Percentiles rank a stretch among this genome's conserved stretches.
Evolutionary conservation across 73 alveolate genomes (phyloP).

Genomic region (Tetrahymena elliotti): DNA sequence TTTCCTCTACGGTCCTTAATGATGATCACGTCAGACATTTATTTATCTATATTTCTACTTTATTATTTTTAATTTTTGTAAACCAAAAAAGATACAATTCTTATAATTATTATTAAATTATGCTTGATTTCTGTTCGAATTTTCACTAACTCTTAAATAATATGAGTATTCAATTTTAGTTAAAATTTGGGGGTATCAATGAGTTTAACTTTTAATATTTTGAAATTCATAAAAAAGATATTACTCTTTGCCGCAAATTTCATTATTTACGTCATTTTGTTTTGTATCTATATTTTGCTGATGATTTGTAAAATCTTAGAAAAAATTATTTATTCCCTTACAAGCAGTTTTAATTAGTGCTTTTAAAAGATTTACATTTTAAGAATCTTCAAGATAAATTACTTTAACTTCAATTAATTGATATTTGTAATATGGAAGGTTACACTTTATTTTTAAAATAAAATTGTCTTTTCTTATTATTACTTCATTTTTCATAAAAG

Average conservation of each 20-base stretch:
- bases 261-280: neutral
- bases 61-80: neutral
- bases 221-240: neutral
- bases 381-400: neutral
- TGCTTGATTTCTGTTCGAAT: neutral
- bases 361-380: neutral
- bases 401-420: too few relatives aligned
- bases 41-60: neutral
- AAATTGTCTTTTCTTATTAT: too few relatives aligned
- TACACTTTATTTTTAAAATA: too few relatives aligned
- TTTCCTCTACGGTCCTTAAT: neutral
- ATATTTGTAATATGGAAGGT: too few relatives aligned
- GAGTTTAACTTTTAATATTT: neutral
- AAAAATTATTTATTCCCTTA: neutral
- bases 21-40: neutral
- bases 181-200: neutral
- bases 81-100: neutral
- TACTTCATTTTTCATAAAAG: too few relatives aligned
- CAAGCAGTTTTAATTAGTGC: neutral
- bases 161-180: neutral
- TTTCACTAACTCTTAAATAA: neutral
- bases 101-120: neutral
- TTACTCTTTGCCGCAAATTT: neutral
- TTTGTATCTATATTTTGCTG: neutral
- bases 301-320: neutral